Percentiles rank a stretch among this genome's conserved stretches.
These are phyloP conservation scores for Nemania serpens DNA, from an alignment of 2,329 filamentous ascomycete genomes.

Conservation along the genomic window DNA sequence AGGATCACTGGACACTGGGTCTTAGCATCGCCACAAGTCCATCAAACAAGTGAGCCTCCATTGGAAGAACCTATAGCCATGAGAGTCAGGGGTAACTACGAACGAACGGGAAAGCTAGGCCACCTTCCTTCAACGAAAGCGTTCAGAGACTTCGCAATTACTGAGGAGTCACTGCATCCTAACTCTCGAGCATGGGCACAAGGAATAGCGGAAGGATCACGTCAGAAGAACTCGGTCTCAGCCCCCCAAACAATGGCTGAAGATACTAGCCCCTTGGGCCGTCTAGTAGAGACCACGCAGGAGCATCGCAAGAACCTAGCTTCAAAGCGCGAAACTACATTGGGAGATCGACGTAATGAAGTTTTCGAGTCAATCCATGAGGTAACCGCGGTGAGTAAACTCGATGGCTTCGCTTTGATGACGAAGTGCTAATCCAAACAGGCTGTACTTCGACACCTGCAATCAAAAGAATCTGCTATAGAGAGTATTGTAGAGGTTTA, in stretches of 20 bases:
- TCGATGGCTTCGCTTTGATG: neutral
- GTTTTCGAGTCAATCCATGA: slow-evolving; percentile 17
- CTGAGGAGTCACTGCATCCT: slow-evolving; percentile 13
- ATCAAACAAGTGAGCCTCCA: neutral
- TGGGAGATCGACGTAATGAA: slow-evolving; percentile 7
- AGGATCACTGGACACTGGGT: neutral
- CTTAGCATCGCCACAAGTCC: neutral
- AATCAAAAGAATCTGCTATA: slow-evolving; percentile 17
- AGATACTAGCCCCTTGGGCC: neutral
- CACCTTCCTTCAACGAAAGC: neutral
- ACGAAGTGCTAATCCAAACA: slow-evolving; percentile 3
- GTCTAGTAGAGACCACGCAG: neutral
- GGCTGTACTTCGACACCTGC: slow-evolving; percentile 15
- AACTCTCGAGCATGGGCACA: slow-evolving; percentile 18
- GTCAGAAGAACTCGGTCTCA: neutral
- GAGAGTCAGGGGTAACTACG: neutral
- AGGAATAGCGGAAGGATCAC: slow-evolving; percentile 14
- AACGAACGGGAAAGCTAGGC: neutral
- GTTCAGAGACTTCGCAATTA: neutral
- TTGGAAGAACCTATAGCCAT: neutral
- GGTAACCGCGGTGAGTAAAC: slow-evolving; percentile 16
- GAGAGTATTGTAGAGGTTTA: slow-evolving; percentile 19
- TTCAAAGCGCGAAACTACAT: slow-evolving; percentile 13
- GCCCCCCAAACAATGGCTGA: neutral
- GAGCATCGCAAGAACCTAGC: neutral